These are phyloP conservation scores for Rhododendron vialii DNA, from an alignment of 148 eudicot species.

Conservation along the genomic window DNA sequence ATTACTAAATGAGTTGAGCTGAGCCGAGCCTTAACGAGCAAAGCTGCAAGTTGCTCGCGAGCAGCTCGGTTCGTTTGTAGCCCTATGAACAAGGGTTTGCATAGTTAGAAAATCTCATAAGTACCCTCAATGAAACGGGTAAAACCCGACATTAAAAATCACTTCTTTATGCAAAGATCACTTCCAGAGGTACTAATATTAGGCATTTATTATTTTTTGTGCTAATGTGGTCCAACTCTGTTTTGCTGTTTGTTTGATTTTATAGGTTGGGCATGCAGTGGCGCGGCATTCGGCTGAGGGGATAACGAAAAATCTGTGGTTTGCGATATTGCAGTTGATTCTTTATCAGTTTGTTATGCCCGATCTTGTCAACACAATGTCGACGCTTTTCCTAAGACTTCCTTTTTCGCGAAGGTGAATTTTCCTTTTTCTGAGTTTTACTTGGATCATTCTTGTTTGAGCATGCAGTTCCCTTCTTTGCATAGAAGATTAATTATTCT, in stretches of 20 bases:
- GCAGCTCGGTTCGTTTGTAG: too few relatives aligned
- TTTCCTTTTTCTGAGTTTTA: background rate
- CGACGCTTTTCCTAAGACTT: conserved; percentile 54
- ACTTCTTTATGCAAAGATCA: background rate
- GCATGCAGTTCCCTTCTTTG: background rate
- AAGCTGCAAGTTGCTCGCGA: too few relatives aligned
- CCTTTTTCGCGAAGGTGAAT: conserved; percentile 79
- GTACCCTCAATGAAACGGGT: background rate
- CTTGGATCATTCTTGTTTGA: background rate
- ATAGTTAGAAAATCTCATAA: background rate
- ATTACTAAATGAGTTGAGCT: too few relatives aligned
- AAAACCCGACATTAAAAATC: background rate
- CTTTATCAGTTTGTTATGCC: conserved; percentile 74
- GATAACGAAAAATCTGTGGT: conserved; percentile 69
- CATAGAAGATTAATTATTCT: background rate
- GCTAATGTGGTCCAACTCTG: conserved; percentile 2
- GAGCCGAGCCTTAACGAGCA: too few relatives aligned
- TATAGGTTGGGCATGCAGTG: conserved; percentile 85
- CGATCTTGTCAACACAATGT: conserved; percentile 76
- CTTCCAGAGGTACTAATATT: background rate
- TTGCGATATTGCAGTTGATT: conserved; percentile 63
- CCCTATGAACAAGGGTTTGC: background rate
- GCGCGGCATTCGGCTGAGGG: conserved; percentile 83
- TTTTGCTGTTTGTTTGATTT: conserved; percentile 6
- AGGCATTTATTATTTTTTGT: background rate